Percentiles rank a stretch among this genome's conserved stretches.
Evolutionary conservation across 140 eudicot genomes (phyloP).

Genomic region (Ambrosia hybrid): DNA sequence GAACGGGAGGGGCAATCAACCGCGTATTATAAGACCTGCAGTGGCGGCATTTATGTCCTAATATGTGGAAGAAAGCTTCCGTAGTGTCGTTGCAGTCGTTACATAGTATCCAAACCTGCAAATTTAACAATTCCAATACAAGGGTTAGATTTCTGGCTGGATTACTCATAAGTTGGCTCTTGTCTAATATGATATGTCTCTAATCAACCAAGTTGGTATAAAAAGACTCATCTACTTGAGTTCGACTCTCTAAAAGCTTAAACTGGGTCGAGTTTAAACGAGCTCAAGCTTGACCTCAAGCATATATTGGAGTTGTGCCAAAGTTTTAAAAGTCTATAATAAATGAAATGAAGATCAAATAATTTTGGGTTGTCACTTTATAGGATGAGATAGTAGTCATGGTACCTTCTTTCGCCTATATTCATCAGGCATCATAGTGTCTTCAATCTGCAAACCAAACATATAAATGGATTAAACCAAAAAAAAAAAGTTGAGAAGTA

Average conservation of each 20-base stretch:
- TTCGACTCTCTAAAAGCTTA: no score
- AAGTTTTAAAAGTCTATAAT: no score
- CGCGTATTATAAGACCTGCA: slow-evolving; percentile 90
- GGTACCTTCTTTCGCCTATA: slow-evolving; percentile 80
- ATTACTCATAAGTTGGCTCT: neutral
- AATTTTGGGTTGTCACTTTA: no score
- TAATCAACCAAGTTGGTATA: neutral
- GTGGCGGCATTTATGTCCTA: slow-evolving; percentile 92
- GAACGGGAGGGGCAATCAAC: slow-evolving; percentile 77
- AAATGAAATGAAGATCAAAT: no score
- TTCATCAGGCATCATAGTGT: slow-evolving; percentile 86
- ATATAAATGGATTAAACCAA: neutral
- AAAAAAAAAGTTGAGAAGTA: neutral
- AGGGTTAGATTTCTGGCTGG: neutral
- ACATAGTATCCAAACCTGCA: slow-evolving; percentile 93
- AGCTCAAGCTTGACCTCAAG: no score
- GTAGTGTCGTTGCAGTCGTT: slow-evolving; percentile 95
- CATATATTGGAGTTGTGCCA: no score
- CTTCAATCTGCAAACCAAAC: slow-evolving; percentile 60
- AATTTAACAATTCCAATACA: neutral
- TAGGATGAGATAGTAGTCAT: neutral
- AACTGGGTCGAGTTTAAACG: no score
- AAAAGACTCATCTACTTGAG: neutral
- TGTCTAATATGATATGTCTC: neutral
- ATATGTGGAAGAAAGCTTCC: slow-evolving; percentile 80